Evolutionary conservation across 2,329 filamentous ascomycete species (phyloP), one percentile per base, ranked within the genome.

Genomic region (Fusarium newnesense): DNA sequence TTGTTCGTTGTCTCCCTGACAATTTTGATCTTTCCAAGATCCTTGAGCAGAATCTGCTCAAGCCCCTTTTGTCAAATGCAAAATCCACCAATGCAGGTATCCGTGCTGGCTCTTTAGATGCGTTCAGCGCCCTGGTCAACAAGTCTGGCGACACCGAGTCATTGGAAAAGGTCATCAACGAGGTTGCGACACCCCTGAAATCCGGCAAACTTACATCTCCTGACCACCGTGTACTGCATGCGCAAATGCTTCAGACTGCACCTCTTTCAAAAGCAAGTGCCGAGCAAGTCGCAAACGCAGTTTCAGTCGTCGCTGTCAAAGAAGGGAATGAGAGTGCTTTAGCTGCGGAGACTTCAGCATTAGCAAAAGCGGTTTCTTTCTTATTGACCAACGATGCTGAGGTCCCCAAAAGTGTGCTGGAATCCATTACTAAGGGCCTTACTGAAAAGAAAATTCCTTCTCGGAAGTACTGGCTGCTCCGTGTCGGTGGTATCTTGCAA

Each of bases 311-410:
- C 19, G 91, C 93, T 24, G 84, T 88, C 11, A 97, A 98, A 79
- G 96, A 99, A 83, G 91, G 95, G 12, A 98, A 97, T 76, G 96
- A 99, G 81, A 84, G 87, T 40, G 95, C 95, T 46, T 85, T 97
- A 32, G 87, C 89, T 46, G 91, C 93, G 15, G 94, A 97, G 81
- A 90, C 95, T 11, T 87, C 87, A 39, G 89, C 93, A 9, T 86
- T 98, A 62, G 87, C 90, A 60, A 88, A 88, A 67, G 92, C 93
- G 76, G 83, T 92, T 39, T 83, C 84, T 16, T 89, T 88, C 77
- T 85, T 93, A 42, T 79, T 98, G 21, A 82, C 87, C n/a, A 85
- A 89, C 34, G 88, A 86, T 30, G 81, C 86, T 4, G 86, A 91
- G 40, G 79, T 95, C 21, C 90, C 93, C 16, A 93, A 93, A 75